Conservation (phyloP, 208 protist genomes). For the Trypanosoma caninum region DNA sequence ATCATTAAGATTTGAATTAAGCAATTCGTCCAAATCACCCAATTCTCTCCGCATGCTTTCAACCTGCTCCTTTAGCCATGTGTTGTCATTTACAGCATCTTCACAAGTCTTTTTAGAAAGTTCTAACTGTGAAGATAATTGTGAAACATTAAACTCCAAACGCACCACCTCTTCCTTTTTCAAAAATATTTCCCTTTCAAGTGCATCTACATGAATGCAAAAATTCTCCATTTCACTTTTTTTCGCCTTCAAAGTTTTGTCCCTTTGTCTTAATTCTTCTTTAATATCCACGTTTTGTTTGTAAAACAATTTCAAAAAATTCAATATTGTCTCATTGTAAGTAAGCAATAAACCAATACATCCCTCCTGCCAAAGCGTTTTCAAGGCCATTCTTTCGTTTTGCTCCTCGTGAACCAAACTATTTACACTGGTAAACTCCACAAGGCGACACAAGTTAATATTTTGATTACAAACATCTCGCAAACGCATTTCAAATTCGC, state of each 20-base stretch:
- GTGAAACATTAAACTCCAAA: constrained; percentile 1
- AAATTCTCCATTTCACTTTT: background rate
- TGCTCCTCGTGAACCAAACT: background rate
- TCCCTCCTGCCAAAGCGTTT: background rate
- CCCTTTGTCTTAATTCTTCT: background rate
- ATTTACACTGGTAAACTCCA: background rate
- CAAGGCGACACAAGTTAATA: background rate
- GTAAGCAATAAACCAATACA: background rate
- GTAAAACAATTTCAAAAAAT: background rate
- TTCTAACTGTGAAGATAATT: constrained; percentile 3
- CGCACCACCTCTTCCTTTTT: background rate
- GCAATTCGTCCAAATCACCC: constrained; percentile 62
- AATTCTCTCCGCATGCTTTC: constrained; percentile 69
- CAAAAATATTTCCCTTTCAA: constrained; percentile 6
- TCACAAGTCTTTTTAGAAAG: constrained; percentile 7
- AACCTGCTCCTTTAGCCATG: constrained; percentile 56
- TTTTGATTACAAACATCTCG: constrained; percentile 2
- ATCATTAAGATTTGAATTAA: constrained; percentile 70
- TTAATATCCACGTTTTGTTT: background rate
- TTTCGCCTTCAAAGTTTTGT: constrained; percentile 1
- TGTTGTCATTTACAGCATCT: constrained; percentile 43
- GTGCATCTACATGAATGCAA: background rate
- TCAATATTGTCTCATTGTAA: background rate
- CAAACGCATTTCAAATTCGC: constrained; percentile 6
- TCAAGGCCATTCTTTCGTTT: background rate